phyloP scores from a whole-genome alignment of 2,329 filamentous ascomycete genomes.

The Ophiocordyceps camponoti-leonardi region DNA sequence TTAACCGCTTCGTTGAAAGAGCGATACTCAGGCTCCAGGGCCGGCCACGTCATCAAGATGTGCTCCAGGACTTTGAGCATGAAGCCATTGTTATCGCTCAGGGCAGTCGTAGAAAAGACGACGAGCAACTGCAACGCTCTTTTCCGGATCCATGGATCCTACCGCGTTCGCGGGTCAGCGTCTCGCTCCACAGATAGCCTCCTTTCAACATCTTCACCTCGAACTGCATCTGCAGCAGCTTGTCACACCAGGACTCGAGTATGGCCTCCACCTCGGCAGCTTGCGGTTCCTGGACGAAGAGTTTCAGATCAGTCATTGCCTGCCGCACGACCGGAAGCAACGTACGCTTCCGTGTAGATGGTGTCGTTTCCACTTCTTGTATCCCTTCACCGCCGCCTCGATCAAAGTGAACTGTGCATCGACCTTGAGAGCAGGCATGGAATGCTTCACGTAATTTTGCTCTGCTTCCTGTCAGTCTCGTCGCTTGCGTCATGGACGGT shows the following conservation, averaged over 20 bases:
- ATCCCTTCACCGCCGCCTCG: constrained; percentile 77
- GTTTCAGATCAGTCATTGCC: not conserved
- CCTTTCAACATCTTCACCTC: constrained; percentile 26
- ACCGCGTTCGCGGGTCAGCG: not conserved
- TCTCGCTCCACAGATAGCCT: not conserved
- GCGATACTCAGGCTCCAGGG: constrained; percentile 50
- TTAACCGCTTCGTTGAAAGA: constrained; percentile 79
- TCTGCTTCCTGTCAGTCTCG: constrained; percentile 15
- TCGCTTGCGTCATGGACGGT: not conserved
- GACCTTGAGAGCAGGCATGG: constrained; percentile 56
- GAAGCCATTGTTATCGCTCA: constrained; percentile 62
- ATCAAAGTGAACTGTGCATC: constrained; percentile 85
- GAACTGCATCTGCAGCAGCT: constrained; percentile 52
- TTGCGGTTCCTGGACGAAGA: constrained; percentile 25
- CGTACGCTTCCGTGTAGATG: constrained; percentile 3
- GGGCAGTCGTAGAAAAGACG: constrained; percentile 64
- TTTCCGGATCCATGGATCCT: constrained; percentile 71
- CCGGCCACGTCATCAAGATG: constrained; percentile 69
- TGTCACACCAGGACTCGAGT: constrained; percentile 56
- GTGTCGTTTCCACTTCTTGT: constrained; percentile 52
- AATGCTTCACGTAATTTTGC: constrained; percentile 48
- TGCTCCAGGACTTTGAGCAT: constrained; percentile 84
- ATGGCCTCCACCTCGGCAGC: constrained; percentile 41
- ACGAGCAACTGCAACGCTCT: constrained; percentile 68
- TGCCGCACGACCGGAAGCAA: not conserved